A percentile compares a stretch with the other conserved stretches of the same genome.
Evolutionary conservation across 768 basidiomycete species (phyloP).

Genomic region (Royoungia palumana): DNA sequence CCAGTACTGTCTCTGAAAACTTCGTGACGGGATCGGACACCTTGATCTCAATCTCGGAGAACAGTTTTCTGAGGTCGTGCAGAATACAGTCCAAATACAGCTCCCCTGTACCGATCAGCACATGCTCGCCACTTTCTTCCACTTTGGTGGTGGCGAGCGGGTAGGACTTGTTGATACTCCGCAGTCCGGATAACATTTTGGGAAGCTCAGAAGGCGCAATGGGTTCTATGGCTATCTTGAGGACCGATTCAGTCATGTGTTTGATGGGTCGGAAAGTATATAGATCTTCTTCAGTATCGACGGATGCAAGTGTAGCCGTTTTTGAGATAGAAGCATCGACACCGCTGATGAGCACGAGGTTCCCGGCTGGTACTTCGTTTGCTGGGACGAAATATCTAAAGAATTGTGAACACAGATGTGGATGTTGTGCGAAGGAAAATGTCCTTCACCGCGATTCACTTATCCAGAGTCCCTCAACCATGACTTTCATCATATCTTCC

Average conservation of each 20-base stretch:
- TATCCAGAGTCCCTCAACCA: slow-evolving; percentile 87
- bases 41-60: slow-evolving; percentile 99
- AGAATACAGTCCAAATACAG: slow-evolving; percentile 95
- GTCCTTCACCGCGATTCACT: slow-evolving; percentile 75
- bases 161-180: slow-evolving; percentile 97
- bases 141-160: slow-evolving; percentile 93
- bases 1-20: slow-evolving; percentile 97
- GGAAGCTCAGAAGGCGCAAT: slow-evolving; percentile 96
- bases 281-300: slow-evolving; percentile 77
- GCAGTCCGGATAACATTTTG: slow-evolving; percentile 96
- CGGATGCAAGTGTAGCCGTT: slow-evolving; percentile 81
- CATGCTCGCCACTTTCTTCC: slow-evolving; percentile 97
- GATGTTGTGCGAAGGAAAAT: background rate
- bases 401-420: slow-evolving; percentile 2
- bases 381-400: slow-evolving; percentile 85
- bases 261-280: slow-evolving; percentile 95
- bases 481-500: slow-evolving; percentile 91
- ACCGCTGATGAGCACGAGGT: slow-evolving; percentile 88
- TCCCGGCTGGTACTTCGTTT: slow-evolving; percentile 87
- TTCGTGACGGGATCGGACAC: slow-evolving; percentile 98
- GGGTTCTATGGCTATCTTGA: slow-evolving; percentile 98
- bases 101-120: slow-evolving; percentile 95
- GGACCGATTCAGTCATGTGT: slow-evolving; percentile 94
- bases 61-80: slow-evolving; percentile 89
- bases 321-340: slow-evolving; percentile 94